Evolutionary conservation across 2,329 filamentous ascomycete genomes (phyloP), one percentile per base, ranked within the genome.

Genomic region (Cladophialophora psammophila): DNA sequence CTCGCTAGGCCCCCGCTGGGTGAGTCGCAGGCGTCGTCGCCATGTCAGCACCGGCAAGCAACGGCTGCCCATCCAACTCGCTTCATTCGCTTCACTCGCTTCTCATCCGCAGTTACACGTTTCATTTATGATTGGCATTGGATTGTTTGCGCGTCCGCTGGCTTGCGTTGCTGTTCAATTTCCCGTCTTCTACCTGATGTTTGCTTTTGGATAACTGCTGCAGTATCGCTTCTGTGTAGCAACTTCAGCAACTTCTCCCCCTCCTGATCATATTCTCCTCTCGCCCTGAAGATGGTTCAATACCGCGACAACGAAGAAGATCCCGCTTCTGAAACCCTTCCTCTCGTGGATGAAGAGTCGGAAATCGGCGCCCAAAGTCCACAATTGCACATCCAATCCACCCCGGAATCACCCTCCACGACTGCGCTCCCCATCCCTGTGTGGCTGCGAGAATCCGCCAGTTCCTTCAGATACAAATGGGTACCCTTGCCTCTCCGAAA

Each of bases 381-480:
- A 70, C 76, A 80, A 60, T 72, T 74, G 9, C 73, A 74, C 48
- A 60, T 73, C 36, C 69, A 68, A 12, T 64, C 67, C 10, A 71
- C 64, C 58, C 71, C 73, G 65, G 69, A 72, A 26, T 59, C 67
- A 18, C 69, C 69, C 32, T 58, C 65, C 10, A 56, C 54, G 12
- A 45, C 32, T 18, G 64, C 61, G 34, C 66, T 72, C 1, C 72
- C 74, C 12, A 72, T 83, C 26, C 82, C 82, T 40, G 76, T 83
- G 63, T 84, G 82, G 82, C 71, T 84, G 65, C 77, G 77, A 63
- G 81, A 83, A 68, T 81, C 80, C 8, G 82, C 81, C 60, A 80
- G 79, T 60, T 79, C 80, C 2, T 82, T 82, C 68, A 80, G 76
- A 69, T 83, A 79, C 79, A 75, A 75, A 72, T 84, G 82, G 82